Evolutionary conservation across 2,329 filamentous ascomycete genomes (phyloP).

Genomic region (Nemania sp.): DNA sequence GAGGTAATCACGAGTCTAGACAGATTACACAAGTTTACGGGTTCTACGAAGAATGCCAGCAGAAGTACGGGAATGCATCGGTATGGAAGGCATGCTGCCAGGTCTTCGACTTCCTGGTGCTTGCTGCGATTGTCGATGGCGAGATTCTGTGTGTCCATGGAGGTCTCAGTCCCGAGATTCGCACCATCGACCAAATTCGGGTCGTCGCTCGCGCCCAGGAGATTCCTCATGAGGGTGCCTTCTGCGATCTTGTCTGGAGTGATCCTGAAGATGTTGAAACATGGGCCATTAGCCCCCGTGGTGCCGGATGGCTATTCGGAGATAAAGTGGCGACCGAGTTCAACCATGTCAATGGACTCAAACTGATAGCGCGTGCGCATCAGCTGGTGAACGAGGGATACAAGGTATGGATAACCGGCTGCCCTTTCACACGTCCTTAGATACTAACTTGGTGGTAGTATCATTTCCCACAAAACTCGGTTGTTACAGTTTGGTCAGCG

Average conservation of each 20-base stretch:
- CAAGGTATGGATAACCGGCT: slow-evolving; percentile 75
- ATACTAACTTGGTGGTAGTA: slow-evolving; percentile 67
- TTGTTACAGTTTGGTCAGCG: slow-evolving; percentile 98
- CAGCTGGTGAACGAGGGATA: slow-evolving; percentile 98
- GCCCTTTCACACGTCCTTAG: neutral
- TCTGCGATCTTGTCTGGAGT: slow-evolving; percentile 98
- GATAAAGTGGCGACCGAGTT: slow-evolving; percentile 98
- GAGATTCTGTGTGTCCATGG: slow-evolving; percentile 99
- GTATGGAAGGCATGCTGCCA: slow-evolving; percentile 99
- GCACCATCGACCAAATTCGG: slow-evolving; percentile 98
- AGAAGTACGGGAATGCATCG: slow-evolving; percentile 98
- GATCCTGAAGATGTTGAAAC: slow-evolving; percentile 98
- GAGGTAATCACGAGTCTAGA: slow-evolving; percentile 96
- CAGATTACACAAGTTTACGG: slow-evolving; percentile 99
- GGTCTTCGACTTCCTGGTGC: slow-evolving; percentile 97
- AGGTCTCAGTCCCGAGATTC: slow-evolving; percentile 87
- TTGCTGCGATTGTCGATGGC: slow-evolving; percentile 97
- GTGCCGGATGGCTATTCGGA: slow-evolving; percentile 97
- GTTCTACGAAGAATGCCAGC: slow-evolving; percentile 98
- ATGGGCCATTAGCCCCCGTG: slow-evolving; percentile 92
- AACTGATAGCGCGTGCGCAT: slow-evolving; percentile 95
- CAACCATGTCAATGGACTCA: slow-evolving; percentile 95
- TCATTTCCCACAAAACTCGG: slow-evolving; percentile 93
- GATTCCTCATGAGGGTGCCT: slow-evolving; percentile 97
- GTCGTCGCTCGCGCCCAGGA: slow-evolving; percentile 98